Percentiles rank a stretch among this genome's conserved stretches.
These are phyloP conservation scores for Scutellaria galericulata DNA, from an alignment of 257 asterid species.

Conservation along the genomic window DNA sequence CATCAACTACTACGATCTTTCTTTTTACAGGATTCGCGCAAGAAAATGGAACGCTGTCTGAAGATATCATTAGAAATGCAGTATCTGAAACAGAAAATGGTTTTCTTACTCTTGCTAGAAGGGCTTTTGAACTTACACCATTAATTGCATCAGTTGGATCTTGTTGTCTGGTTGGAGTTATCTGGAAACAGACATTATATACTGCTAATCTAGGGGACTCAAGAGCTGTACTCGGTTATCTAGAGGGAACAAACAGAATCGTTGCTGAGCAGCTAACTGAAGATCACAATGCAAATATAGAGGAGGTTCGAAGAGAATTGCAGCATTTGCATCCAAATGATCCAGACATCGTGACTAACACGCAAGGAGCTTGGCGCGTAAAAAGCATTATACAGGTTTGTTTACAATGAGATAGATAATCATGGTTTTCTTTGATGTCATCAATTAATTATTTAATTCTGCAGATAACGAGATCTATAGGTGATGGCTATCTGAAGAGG, in stretches of 20 bases:
- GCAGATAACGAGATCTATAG: conserved; percentile 87
- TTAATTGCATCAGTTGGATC: conserved; percentile 66
- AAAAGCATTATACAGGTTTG: conserved; percentile 89
- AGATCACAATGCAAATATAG: conserved; percentile 73
- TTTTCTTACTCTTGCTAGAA: conserved; percentile 55
- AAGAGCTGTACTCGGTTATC: conserved; percentile 77
- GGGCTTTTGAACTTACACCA: conserved; percentile 51
- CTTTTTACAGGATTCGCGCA: conserved; percentile 59
- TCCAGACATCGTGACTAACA: conserved; percentile 54
- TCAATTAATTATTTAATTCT: background rate
- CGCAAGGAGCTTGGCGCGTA: conserved; percentile 72
- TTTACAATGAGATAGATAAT: conserved; percentile 25
- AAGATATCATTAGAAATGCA: conserved; percentile 58
- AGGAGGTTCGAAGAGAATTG: conserved; percentile 76
- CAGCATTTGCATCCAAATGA: conserved; percentile 68
- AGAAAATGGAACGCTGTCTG: conserved; percentile 61
- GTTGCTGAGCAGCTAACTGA: conserved; percentile 72
- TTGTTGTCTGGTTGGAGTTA: conserved; percentile 83
- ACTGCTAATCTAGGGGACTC: conserved; percentile 87
- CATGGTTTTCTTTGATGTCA: background rate
- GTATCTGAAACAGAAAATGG: conserved; percentile 70
- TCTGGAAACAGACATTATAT: conserved; percentile 62
- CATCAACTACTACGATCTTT: too few species aligned
- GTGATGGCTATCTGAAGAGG: conserved; percentile 87
- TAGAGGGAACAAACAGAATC: conserved; percentile 51